Evolutionary conservation across 2,329 filamentous ascomycete species (phyloP).

Genomic region (Diaporthe destruens): DNA sequence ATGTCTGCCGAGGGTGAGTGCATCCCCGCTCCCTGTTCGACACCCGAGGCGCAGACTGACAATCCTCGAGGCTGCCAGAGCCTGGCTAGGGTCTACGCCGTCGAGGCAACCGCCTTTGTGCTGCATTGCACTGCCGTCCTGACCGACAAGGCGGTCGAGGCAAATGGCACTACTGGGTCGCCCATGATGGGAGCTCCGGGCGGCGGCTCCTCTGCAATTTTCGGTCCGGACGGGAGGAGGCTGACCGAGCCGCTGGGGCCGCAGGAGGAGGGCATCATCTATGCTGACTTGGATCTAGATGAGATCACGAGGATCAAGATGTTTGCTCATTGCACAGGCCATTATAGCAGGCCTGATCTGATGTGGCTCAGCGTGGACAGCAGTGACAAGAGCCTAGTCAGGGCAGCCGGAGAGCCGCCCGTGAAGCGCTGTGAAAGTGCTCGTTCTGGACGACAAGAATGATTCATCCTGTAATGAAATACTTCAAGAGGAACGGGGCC

Average conservation of each 20-base stretch:
- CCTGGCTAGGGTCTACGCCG: constrained; percentile 66
- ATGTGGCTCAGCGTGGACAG: constrained; percentile 45
- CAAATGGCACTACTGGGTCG: constrained; percentile 13
- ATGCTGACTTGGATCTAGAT: constrained; percentile 31
- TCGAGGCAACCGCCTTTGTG: constrained; percentile 68
- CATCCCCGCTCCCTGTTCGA: too few species aligned
- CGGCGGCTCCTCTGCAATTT: constrained; percentile 44
- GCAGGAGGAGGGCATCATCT: constrained; percentile 29
- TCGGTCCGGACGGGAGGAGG: constrained; percentile 44
- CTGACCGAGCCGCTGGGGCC: constrained; percentile 41
- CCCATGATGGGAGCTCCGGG: constrained; percentile 42
- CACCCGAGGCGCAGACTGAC: background rate
- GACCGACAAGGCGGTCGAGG: constrained; percentile 22
- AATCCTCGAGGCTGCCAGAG: constrained; percentile 51
- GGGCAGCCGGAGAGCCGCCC: background rate
- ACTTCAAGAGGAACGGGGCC: background rate
- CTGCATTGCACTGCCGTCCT: constrained; percentile 62
- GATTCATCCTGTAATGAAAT: background rate
- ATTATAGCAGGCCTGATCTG: constrained; percentile 38
- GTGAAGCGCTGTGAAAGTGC: background rate
- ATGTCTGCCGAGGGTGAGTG: constrained; percentile 47
- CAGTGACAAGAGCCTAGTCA: constrained; percentile 46
- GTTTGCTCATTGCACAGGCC: constrained; percentile 34
- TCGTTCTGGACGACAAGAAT: background rate
- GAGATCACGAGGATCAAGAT: constrained; percentile 32